Evolutionary conservation across 1,139 yeast genomes (phyloP).

Genomic region (Taphrina deformans): DNA sequence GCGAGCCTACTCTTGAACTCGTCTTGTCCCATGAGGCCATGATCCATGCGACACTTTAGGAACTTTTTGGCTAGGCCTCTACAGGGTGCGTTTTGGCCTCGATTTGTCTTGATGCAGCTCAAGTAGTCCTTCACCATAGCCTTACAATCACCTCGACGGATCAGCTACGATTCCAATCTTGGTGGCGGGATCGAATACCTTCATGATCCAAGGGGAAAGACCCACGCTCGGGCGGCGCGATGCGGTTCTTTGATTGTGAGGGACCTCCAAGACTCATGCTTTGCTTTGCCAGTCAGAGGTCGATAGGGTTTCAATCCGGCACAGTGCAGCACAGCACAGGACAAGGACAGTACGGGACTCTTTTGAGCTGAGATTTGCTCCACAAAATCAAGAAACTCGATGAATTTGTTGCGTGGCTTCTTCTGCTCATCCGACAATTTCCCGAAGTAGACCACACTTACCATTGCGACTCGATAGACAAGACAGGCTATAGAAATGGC

Average conservation of each 20-base stretch:
- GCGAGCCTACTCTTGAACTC: constrained; percentile 27
- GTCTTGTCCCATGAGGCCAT: constrained; percentile 32
- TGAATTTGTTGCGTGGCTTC: not conserved
- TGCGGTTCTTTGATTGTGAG: constrained; percentile 13
- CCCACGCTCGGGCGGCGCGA: constrained; percentile 34
- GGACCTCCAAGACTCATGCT: constrained; percentile 26
- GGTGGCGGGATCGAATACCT: not conserved
- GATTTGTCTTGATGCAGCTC: constrained; percentile 19
- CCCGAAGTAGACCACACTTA: too few species aligned
- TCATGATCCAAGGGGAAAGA: constrained; percentile 35
- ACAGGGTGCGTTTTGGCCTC: constrained; percentile 30
- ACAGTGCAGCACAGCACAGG: too few species aligned
- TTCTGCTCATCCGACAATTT: not conserved
- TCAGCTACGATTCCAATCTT: not conserved
- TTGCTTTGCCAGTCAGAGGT: too few species aligned
- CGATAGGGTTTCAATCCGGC: too few species aligned
- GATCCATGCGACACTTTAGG: constrained; percentile 35
- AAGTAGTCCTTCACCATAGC: constrained; percentile 30
- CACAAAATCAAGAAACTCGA: not conserved
- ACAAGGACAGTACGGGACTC: too few species aligned
- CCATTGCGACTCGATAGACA: too few species aligned
- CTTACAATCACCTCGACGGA: constrained; percentile 27
- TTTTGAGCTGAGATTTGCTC: too few species aligned
- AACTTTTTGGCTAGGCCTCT: constrained; percentile 31
- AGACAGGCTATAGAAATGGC: too few species aligned